A percentile compares a stretch with the other conserved stretches of the same genome.
phyloP scores from a whole-genome alignment of 495 filamentous ascomycete species.

The Daldinia decipiens region DNA sequence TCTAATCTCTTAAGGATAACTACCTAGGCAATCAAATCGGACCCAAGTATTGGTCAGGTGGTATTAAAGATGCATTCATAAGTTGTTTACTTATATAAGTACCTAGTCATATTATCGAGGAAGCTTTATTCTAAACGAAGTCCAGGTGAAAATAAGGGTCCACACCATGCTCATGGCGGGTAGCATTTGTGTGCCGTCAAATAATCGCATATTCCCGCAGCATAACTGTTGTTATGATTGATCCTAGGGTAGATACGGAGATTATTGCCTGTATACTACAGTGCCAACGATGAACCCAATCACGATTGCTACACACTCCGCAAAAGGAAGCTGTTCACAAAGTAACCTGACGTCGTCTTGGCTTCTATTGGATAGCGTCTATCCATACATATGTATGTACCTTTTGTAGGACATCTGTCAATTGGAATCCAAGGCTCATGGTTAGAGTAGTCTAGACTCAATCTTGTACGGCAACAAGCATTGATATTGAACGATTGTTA shows the following conservation, averaged over 20 bases:
- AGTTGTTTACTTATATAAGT: too few relatives aligned
- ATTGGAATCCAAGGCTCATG: background rate
- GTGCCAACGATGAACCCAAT: slow-evolving; percentile 5
- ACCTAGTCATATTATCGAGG: too few relatives aligned
- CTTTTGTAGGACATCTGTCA: background rate
- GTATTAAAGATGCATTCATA: too few relatives aligned
- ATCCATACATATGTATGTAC: background rate
- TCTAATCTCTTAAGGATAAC: background rate
- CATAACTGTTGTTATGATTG: background rate
- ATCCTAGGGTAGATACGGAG: background rate
- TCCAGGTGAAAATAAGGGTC: background rate
- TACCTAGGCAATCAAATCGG: background rate
- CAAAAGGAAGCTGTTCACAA: background rate
- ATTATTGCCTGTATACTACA: background rate
- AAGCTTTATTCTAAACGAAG: background rate
- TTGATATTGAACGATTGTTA: too few relatives aligned
- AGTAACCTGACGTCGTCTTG: background rate
- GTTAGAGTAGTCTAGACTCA: background rate
- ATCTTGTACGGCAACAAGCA: background rate
- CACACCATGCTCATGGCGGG: background rate
- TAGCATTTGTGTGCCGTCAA: background rate
- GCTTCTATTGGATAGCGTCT: background rate
- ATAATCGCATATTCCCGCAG: background rate
- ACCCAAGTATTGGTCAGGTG: too few relatives aligned
- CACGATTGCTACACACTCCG: background rate